phyloP scores from a whole-genome alignment of 176 grass and related monocot species.

The Cenchrus purpureus region DNA sequence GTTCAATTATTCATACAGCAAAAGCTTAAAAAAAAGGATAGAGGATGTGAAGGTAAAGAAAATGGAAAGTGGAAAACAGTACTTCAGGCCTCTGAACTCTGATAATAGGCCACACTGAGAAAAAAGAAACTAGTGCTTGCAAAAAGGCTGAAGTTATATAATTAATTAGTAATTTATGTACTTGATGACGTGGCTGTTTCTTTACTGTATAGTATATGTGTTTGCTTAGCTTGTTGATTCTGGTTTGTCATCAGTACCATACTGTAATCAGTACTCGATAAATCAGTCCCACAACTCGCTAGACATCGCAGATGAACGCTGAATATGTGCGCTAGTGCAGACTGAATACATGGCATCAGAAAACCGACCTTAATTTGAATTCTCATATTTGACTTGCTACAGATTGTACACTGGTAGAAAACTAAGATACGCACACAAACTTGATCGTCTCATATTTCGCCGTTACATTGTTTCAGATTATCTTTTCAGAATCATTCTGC shows the following conservation, averaged over 20 bases:
- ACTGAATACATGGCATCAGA: neutral
- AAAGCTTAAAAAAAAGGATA: neutral
- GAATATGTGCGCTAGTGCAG: neutral
- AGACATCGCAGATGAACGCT: neutral
- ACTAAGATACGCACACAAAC: neutral
- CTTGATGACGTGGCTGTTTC: neutral
- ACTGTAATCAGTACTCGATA: neutral
- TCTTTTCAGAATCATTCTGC: neutral
- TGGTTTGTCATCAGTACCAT: neutral
- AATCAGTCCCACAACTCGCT: neutral
- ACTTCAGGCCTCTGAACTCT: neutral
- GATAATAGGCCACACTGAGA: neutral
- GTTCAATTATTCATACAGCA: neutral
- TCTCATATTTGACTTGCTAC: neutral
- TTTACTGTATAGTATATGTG: neutral
- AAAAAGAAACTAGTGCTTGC: too few species aligned
- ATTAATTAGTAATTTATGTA: neutral
- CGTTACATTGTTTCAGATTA: neutral
- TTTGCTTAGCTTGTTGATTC: neutral
- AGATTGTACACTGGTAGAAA: neutral
- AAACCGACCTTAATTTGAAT: neutral
- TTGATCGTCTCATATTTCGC: neutral
- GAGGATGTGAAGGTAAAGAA: neutral
- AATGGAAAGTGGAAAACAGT: neutral
- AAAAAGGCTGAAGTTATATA: too few species aligned